These are phyloP conservation scores for Pyrenula massariospora DNA, from an alignment of 495 filamentous ascomycete species.

Conservation along the genomic window DNA sequence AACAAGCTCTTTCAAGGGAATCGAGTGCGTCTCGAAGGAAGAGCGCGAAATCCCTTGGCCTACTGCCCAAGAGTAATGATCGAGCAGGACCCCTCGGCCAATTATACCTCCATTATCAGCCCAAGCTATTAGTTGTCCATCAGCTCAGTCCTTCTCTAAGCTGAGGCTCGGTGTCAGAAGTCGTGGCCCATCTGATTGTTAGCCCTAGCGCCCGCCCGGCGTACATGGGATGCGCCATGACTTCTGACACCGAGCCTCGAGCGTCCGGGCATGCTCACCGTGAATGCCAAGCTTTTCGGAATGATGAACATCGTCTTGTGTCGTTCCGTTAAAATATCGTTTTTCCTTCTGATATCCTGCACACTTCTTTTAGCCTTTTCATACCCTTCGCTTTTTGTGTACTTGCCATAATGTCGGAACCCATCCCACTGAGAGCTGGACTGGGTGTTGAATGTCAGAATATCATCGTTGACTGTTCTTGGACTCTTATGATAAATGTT, in stretches of 20 bases:
- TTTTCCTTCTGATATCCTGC: slow-evolving; percentile 37
- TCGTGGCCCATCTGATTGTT: too few species aligned
- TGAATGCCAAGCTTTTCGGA: slow-evolving; percentile 25
- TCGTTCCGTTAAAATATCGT: slow-evolving; percentile 51
- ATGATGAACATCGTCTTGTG: slow-evolving; percentile 40
- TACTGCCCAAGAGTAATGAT: slow-evolving; percentile 40
- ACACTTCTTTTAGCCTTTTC: neutral
- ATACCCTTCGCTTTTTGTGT: neutral
- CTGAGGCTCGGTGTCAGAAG: too few species aligned
- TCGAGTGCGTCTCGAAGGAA: slow-evolving; percentile 24
- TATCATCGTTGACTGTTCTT: slow-evolving; percentile 44
- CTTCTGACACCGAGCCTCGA: too few species aligned
- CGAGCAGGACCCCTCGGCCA: slow-evolving; percentile 46
- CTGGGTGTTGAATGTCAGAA: slow-evolving; percentile 52
- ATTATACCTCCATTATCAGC: slow-evolving; percentile 36
- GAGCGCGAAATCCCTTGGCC: slow-evolving; percentile 21
- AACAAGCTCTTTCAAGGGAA: slow-evolving; percentile 27
- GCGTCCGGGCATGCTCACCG: slow-evolving; percentile 24
- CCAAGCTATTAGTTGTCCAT: slow-evolving; percentile 20
- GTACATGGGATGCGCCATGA: too few species aligned
- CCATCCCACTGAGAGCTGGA: slow-evolving; percentile 45
- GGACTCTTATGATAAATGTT: slow-evolving; percentile 24
- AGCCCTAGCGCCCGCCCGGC: too few species aligned
- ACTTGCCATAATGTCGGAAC: slow-evolving; percentile 36
- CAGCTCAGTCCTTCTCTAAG: slow-evolving; percentile 2